A percentile compares a stretch with the other conserved stretches of the same genome.
Evolutionary conservation across 1,139 yeast species (phyloP).

Genomic region (Geotrichum restrictum): DNA sequence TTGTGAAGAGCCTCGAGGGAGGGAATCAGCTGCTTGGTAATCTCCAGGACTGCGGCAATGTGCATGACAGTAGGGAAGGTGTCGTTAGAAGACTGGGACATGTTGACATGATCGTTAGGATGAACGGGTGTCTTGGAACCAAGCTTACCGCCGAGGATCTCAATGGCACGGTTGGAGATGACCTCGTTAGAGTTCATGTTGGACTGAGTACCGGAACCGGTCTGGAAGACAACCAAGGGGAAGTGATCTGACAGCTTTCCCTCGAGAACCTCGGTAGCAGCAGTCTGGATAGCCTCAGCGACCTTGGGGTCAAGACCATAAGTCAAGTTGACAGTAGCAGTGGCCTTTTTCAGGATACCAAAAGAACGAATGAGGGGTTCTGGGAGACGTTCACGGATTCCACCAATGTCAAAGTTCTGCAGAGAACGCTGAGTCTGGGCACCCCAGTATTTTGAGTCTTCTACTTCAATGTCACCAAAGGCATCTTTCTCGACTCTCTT

Average conservation of each 20-base stretch:
- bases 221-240: slow-evolving; percentile 97
- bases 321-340: slow-evolving; percentile 84
- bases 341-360: slow-evolving; percentile 90
- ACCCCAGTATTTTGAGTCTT: slow-evolving; percentile 85
- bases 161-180: slow-evolving; percentile 96
- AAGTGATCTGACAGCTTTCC: slow-evolving; percentile 91
- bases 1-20: slow-evolving; percentile 73
- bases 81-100: slow-evolving; percentile 97
- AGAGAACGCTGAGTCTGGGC: slow-evolving; percentile 91
- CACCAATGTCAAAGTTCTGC: slow-evolving; percentile 94
- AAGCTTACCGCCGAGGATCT: slow-evolving; percentile 81
- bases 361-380: slow-evolving; percentile 86
- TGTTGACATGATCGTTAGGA: slow-evolving; percentile 97
- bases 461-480: slow-evolving; percentile 92
- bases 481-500: slow-evolving; percentile 83
- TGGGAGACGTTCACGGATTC: slow-evolving; percentile 85
- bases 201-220: slow-evolving; percentile 98
- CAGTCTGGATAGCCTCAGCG: slow-evolving; percentile 80
- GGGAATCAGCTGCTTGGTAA: slow-evolving; percentile 70
- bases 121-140: slow-evolving; percentile 94
- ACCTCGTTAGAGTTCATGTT: slow-evolving; percentile 99
- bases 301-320: slow-evolving; percentile 85
- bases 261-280: slow-evolving; percentile 90
- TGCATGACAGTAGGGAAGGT: slow-evolving; percentile 99
- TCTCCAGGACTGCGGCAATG: slow-evolving; percentile 94